Conservation (phyloP, 108 stramenopile species). For the Skeletonema potamos region DNA sequence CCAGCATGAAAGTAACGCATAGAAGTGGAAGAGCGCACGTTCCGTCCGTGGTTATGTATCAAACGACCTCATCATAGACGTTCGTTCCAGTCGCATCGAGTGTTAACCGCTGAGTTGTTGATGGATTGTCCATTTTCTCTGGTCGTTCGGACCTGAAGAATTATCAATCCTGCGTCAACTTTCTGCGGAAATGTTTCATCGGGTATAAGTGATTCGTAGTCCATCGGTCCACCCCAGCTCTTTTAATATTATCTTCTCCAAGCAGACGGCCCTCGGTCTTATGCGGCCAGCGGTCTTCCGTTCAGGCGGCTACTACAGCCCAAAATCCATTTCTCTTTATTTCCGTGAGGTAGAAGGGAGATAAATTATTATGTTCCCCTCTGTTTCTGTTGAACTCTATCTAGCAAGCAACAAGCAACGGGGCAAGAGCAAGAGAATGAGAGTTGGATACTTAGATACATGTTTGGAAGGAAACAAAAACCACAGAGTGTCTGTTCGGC, state of each 20-base stretch:
- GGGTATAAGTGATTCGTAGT: background rate
- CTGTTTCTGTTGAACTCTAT: no score
- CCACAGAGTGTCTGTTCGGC: no score
- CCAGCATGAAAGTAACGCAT: slow-evolving; percentile 12
- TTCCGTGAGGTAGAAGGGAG: no score
- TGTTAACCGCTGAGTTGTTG: background rate
- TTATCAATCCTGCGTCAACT: background rate
- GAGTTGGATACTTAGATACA: no score
- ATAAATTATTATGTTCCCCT: no score
- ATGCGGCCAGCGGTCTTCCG: no score
- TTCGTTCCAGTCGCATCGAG: slow-evolving; percentile 11
- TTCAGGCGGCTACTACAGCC: no score
- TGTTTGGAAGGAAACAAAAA: no score
- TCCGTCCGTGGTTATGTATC: slow-evolving; percentile 27
- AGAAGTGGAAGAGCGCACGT: slow-evolving; percentile 19
- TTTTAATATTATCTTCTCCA: background rate
- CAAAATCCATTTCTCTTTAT: no score
- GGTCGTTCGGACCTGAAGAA: background rate
- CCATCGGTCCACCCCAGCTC: background rate
- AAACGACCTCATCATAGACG: slow-evolving; percentile 25
- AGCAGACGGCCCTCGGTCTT: background rate
- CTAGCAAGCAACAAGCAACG: no score
- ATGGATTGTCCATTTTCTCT: background rate
- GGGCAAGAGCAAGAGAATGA: no score
- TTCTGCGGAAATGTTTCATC: background rate